Conservation (phyloP, 106 monocot genomes). For the Allium sativum region DNA sequence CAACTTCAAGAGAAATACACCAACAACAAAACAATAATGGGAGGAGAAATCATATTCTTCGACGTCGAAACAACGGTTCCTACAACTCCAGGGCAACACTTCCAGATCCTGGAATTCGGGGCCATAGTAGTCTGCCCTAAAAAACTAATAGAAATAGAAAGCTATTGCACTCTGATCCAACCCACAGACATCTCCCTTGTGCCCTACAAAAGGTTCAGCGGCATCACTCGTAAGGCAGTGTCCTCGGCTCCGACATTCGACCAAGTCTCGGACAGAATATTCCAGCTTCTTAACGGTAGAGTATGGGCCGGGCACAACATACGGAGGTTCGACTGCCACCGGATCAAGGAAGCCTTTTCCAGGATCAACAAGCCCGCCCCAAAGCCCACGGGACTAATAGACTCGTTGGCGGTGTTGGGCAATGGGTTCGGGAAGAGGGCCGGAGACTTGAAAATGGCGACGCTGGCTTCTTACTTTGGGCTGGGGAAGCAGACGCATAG, state of each 20-base stretch:
- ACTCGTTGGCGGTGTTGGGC: constrained; percentile 50
- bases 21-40: not conserved
- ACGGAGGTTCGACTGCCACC: constrained; percentile 61
- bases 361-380: constrained; percentile 59
- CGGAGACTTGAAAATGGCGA: constrained; percentile 98
- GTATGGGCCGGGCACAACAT: constrained; percentile 98
- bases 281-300: constrained; percentile 65
- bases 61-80: constrained; percentile 80
- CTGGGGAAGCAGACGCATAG: constrained; percentile 85
- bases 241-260: constrained; percentile 51
- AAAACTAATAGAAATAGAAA: constrained; percentile 73
- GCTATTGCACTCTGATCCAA: constrained; percentile 73
- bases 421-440: constrained; percentile 83
- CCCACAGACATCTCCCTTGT: constrained; percentile 58
- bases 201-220: constrained; percentile 30
- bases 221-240: constrained; percentile 50
- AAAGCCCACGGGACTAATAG: constrained; percentile 59
- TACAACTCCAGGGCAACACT: constrained; percentile 11
- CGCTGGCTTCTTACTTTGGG: constrained; percentile 84
- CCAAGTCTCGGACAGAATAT: constrained; percentile 62
- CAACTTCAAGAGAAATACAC: not conserved
- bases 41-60: constrained; percentile 64
- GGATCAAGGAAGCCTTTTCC: constrained; percentile 77
- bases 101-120: constrained; percentile 76
- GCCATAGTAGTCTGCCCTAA: constrained; percentile 75